Evolutionary conservation across 2,329 filamentous ascomycete species (phyloP).

Genomic region (Aureobasidium sp.): DNA sequence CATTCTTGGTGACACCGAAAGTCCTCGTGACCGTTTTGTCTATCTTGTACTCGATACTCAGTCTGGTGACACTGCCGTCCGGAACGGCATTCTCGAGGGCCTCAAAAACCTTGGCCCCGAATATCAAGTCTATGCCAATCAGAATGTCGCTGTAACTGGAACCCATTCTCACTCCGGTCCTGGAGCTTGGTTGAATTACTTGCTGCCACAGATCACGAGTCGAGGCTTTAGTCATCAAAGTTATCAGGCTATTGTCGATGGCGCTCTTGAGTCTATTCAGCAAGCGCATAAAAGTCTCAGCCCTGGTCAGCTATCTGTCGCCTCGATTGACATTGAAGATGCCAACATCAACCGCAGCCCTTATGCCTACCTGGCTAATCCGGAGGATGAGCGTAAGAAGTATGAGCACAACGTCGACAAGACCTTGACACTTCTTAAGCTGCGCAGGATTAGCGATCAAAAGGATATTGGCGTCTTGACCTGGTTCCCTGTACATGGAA

Average conservation of each 20-base stretch:
- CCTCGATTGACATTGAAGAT: slow-evolving; percentile 61
- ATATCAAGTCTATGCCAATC: slow-evolving; percentile 66
- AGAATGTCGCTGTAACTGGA: slow-evolving; percentile 83
- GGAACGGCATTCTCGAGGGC: slow-evolving; percentile 77
- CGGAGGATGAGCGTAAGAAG: slow-evolving; percentile 61
- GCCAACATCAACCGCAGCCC: slow-evolving; percentile 86
- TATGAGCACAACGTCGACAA: slow-evolving; percentile 68
- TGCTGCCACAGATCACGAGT: slow-evolving; percentile 84
- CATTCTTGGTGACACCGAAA: slow-evolving; percentile 64
- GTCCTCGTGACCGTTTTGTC: slow-evolving; percentile 65
- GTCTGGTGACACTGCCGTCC: slow-evolving; percentile 80
- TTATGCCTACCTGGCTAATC: slow-evolving; percentile 83
- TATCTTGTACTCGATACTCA: slow-evolving; percentile 85
- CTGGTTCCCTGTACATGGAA: slow-evolving; percentile 90
- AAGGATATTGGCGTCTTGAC: slow-evolving; percentile 76
- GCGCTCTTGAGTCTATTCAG: slow-evolving; percentile 72
- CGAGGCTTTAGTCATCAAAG: slow-evolving; percentile 80
- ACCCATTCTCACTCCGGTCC: slow-evolving; percentile 91
- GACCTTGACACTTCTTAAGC: slow-evolving; percentile 70
- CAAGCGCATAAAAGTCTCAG: slow-evolving; percentile 67
- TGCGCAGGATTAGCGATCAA: slow-evolving; percentile 59
- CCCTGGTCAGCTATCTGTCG: slow-evolving; percentile 64
- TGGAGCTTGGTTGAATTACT: slow-evolving; percentile 89
- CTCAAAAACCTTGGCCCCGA: slow-evolving; percentile 61
- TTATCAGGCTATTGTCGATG: slow-evolving; percentile 82